Percentiles rank a stretch among this genome's conserved stretches.
Conservation (phyloP, 768 basidiomycete species). For the Suillus discolor region DNA sequence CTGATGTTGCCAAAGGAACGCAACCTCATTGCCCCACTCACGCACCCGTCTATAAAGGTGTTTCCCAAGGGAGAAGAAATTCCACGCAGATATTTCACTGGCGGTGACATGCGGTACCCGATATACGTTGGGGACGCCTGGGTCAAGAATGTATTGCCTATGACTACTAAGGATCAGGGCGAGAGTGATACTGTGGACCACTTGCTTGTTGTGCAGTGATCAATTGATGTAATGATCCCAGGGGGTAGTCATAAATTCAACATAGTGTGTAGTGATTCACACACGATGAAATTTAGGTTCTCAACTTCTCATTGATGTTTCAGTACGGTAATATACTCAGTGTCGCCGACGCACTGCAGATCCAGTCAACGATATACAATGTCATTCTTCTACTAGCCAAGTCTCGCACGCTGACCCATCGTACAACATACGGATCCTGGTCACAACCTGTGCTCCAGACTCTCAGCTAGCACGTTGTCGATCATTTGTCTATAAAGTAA, state of each 20-base stretch:
- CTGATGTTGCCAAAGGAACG: constrained; percentile 13
- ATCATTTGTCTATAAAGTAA: background rate
- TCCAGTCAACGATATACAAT: too few relatives aligned
- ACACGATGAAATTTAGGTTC: too few relatives aligned
- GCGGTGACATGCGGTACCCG: background rate
- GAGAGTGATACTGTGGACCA: background rate
- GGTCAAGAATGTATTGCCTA: constrained; percentile 16
- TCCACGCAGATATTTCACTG: constrained; percentile 14
- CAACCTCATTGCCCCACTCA: constrained; percentile 13
- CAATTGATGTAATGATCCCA: background rate
- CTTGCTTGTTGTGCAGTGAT: background rate
- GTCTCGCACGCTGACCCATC: background rate
- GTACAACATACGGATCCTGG: background rate
- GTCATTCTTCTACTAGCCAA: too few relatives aligned
- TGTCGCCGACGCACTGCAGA: too few relatives aligned
- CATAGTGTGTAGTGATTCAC: too few relatives aligned
- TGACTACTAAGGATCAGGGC: background rate
- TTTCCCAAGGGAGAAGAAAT: constrained; percentile 22
- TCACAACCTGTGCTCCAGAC: background rate
- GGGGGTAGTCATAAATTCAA: background rate
- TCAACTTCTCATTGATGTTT: too few relatives aligned
- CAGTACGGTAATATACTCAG: too few relatives aligned
- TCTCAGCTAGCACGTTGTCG: background rate
- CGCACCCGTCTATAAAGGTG: constrained; percentile 11
- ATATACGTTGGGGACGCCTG: constrained; percentile 29